These are phyloP conservation scores for Aspergillus unguis DNA, from an alignment of 2,329 filamentous ascomycete genomes.

Conservation along the genomic window DNA sequence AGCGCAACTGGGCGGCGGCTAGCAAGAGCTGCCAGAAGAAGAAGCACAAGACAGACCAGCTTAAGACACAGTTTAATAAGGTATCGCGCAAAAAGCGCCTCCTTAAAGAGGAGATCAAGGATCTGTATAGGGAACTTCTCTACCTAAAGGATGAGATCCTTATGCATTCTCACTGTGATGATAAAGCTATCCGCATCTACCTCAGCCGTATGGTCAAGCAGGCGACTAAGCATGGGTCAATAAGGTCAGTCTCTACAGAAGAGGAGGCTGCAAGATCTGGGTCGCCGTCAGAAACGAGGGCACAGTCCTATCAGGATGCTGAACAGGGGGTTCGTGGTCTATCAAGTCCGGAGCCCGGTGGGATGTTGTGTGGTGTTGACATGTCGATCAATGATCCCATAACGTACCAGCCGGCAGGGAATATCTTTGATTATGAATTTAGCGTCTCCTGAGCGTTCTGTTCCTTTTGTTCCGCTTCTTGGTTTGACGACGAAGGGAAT, in stretches of 20 bases:
- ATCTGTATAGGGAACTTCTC: slow-evolving; percentile 36
- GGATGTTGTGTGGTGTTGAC: background rate
- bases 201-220: slow-evolving; percentile 38
- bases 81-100: slow-evolving; percentile 33
- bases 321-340: too few species aligned
- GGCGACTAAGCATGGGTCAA: slow-evolving; percentile 20
- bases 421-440: slow-evolving; percentile 1
- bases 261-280: background rate
- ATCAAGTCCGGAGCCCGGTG: background rate
- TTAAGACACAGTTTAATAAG: slow-evolving; percentile 43
- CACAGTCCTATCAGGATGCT: too few species aligned
- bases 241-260: background rate
- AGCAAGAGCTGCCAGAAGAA: too few species aligned
- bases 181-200: slow-evolving; percentile 36
- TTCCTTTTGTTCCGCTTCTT: too few species aligned
- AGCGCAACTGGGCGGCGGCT: slow-evolving; percentile 58
- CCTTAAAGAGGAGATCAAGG: slow-evolving; percentile 33
- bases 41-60: slow-evolving; percentile 50
- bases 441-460: background rate
- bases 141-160: slow-evolving; percentile 40
- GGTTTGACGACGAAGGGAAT: too few species aligned
- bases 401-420: background rate
- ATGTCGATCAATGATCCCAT: background rate
- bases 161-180: slow-evolving; percentile 37
- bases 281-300: too few species aligned